Base-by-base conservation (phyloP, 1,139 yeast species). In the Magnusiomyces paraingens region DNA sequence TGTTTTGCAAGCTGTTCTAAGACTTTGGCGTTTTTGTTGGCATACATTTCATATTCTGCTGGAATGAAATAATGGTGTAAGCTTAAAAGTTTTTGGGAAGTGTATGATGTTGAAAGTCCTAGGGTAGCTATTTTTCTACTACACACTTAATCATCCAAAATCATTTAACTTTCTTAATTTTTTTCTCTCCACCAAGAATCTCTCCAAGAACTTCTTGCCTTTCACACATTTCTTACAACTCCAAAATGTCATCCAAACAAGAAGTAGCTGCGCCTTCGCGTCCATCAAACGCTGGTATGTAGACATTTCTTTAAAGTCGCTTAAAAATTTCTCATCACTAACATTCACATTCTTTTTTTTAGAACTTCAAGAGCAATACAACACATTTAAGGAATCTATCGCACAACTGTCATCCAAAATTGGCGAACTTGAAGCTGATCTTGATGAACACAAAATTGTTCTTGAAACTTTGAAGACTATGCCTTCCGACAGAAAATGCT, bases 401-500 rank as follows among this genome's bases (percentile, higher is more conserved):
- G 68, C 66, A 55, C 70, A 67, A 54, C 60, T 74, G 40, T 62
- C 71, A 22, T 62, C 64, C 51, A 74, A 74, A 58, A 69, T 74
- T 50, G 66, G 67, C 43, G 76, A 74, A 59, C 64, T 74, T n/a
- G 76, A 74, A 52, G 57, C 67, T 41, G 77, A 74, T 49, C 61
- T 68, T 29, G 76, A 72, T 47, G 78, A 74, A 59, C 77, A 74
- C 61, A 63, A 62, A 59, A 67, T 83, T 52, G 87, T 82, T 22
- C 60, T 82, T 50, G 76, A 77, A 14, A 82, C 93, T 0, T 68
- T 85, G 65, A 69, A 64, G 58, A 77, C 69, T 46, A 82, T 79
- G 51, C 78, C 79, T 18, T 60, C 62, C 2, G 81, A 77, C 47
- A 79, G 99, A 57, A 84, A 84, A 64, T 90, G 98, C 65, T 91